Conservation (phyloP, 495 filamentous ascomycete species). For the Talaromyces thailandensis region DNA sequence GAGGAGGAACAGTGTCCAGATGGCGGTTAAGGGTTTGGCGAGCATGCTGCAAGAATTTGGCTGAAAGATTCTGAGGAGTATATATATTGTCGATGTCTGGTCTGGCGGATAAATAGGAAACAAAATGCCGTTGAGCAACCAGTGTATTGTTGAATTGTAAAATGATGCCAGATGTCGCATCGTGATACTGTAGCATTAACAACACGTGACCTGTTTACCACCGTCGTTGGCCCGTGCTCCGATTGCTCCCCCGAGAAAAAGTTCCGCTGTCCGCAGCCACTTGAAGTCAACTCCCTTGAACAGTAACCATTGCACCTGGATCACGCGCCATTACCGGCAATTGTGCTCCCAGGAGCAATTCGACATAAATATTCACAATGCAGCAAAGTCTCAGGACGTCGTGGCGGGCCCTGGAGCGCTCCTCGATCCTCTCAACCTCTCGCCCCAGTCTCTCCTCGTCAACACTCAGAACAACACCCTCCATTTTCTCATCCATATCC, state of each 20-base stretch:
- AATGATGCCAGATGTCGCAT: slow-evolving; percentile 19
- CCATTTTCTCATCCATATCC: neutral
- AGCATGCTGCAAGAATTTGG: slow-evolving; percentile 27
- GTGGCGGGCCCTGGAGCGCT: slow-evolving; percentile 30
- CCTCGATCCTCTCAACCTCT: slow-evolving; percentile 13
- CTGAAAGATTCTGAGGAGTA: neutral
- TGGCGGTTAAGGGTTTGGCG: slow-evolving; percentile 13
- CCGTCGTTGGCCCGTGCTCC: neutral
- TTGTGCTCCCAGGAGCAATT: slow-evolving; percentile 12
- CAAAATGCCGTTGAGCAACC: neutral
- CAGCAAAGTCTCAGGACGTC: slow-evolving; percentile 34
- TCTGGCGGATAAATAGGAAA: neutral
- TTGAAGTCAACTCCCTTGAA: slow-evolving; percentile 8
- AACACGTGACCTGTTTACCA: slow-evolving; percentile 4
- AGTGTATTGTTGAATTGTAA: neutral
- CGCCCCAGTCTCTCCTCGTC: neutral
- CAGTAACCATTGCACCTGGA: neutral
- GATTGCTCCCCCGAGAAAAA: slow-evolving; percentile 20
- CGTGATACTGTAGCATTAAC: neutral
- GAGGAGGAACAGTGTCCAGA: slow-evolving; percentile 41
- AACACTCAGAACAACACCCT: neutral
- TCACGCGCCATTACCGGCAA: slow-evolving; percentile 12
- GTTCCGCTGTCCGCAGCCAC: slow-evolving; percentile 9
- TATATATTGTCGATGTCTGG: no score
- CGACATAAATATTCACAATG: slow-evolving; percentile 20